phyloP scores from a whole-genome alignment of 164 flowering plant species.

The Kalanchoe fedtschenkoi region DNA sequence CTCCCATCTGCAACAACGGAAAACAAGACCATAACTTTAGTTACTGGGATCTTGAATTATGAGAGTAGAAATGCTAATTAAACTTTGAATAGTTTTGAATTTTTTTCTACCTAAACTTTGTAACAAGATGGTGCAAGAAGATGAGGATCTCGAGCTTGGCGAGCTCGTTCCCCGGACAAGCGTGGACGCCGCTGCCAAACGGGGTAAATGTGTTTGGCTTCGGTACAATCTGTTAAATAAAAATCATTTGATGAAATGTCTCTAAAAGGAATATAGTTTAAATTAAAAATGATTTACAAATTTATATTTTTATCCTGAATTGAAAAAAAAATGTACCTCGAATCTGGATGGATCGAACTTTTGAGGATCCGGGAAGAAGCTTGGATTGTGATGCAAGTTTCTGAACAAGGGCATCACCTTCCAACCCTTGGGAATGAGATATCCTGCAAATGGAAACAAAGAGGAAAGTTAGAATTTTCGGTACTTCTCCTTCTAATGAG shows the following conservation, averaged over 20 bases:
- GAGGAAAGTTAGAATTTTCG: background rate
- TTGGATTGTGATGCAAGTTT: conserved; percentile 79
- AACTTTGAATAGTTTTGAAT: background rate
- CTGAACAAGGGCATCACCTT: conserved; percentile 91
- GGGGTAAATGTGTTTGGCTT: conserved; percentile 70
- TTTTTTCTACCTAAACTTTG: conserved; percentile 50
- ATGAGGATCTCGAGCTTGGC: conserved; percentile 71
- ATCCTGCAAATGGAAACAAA: conserved; percentile 39
- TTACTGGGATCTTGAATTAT: background rate
- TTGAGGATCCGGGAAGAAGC: conserved; percentile 54
- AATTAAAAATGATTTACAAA: background rate
- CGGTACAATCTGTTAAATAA: conserved; percentile 66
- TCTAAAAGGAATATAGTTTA: background rate
- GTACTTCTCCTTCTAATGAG: too few species aligned
- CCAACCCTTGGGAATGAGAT: conserved; percentile 91
- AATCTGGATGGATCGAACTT: conserved; percentile 83
- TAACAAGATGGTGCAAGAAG: conserved; percentile 48
- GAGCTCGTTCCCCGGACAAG: conserved; percentile 80
- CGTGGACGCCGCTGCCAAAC: conserved; percentile 65
- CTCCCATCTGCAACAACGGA: conserved; percentile 66
- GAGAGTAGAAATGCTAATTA: background rate
- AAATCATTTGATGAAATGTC: too few species aligned
- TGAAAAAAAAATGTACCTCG: conserved; percentile 35
- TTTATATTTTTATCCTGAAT: background rate
- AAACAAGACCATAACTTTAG: background rate